Base-by-base conservation (phyloP, 257 asterid species). In the Prunella vulgaris region DNA sequence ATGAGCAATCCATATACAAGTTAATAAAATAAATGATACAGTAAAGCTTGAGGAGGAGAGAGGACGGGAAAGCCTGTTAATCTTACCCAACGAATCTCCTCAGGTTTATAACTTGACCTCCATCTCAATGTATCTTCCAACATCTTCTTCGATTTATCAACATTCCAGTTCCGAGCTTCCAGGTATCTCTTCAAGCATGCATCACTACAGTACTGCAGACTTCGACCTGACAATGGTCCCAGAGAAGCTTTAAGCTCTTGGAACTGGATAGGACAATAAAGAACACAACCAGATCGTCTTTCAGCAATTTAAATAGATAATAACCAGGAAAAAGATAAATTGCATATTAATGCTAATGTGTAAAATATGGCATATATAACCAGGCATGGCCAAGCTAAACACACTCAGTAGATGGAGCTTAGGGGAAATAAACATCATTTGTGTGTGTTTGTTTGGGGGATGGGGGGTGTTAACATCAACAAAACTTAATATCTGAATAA, bases 51-150 rank as follows among this genome's bases (percentile, higher is more conserved):
- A n/a, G n/a, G n/a, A n/a, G n/a, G n/a, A n/a, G n/a, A n/a, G n/a
- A n/a, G n/a, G n/a, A n/a, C n/a, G n/a, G n/a, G n/a, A n/a, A n/a
- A n/a, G n/a, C n/a, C n/a, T n/a, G n/a, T n/a, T n/a, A n/a, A n/a
- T n/a, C n/a, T 82, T 82, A 93, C 99, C 99, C 99, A 93, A 78
- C 93, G 96, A 68, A 93, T 90, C 76, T 93, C 99, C 84, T 90
- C 97, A 48, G 99, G 99, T 78, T 90, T 88, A 67, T 51, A 93
- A 66, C 78, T 77, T 33, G 93, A 71, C 73, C 99, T 88, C 99
- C 99, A 93, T 76, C 80, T 86, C 70, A 93, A 73, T n/a, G 97
- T 83, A 62, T 93, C 97, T 77, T 88, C 95, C 73, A 93, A 51
- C 99, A 93, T 93, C 82, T 86, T 93, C 83, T 88, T 88, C 3